Evolutionary conservation across 805 yeast species (phyloP), one percentile per base, ranked within the genome.

Genomic region (Starmerella powellii): DNA sequence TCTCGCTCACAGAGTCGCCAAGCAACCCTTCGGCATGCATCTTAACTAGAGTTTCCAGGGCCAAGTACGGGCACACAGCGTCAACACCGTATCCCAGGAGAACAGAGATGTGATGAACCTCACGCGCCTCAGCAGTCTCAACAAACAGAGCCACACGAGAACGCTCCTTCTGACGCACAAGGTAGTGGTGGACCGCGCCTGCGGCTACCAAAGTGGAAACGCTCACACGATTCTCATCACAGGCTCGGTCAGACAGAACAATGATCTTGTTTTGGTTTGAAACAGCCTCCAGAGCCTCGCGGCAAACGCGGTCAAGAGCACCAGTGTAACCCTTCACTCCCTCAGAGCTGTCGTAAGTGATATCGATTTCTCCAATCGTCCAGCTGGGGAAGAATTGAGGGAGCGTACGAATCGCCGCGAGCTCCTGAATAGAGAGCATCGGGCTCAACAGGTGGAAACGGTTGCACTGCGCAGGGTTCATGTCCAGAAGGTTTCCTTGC

Each of bases 51-150:
- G 95, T 79, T 63, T 91, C 95, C 66, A 88, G 74, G 13, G 88
- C 94, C 60, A 88, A 68, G 68, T 86, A 91, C 44, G 98, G 98
- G 65, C 82, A 83, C 57, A 88, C 71, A 49, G 86, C 97, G 66
- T 88, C 98, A 49, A 88, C 94, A 71, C 98, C 98, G 62, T 91
- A 91, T 53, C 98, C 97, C 24, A 88, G 74, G 52, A 88, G 70
- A 54, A 86, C 86, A 68, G 95, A 85, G 63, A 86, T 76, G 66
- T 88, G 97, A 62, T 88, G 98, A 32, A 88, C 93, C 65, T 91
- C 98, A 61, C 94, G 79, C 13, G 96, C 97, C 66, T 88, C 98
- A 40, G 93, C 96, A 34, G 96, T 78, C 68, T 88, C 97, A 46
- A 88, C 72, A 47, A 88, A 67, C 49, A 88, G 65, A 2, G 97